phyloP scores from a whole-genome alignment of 148 eudicot species.

The Rhododendron mucronatum region DNA sequence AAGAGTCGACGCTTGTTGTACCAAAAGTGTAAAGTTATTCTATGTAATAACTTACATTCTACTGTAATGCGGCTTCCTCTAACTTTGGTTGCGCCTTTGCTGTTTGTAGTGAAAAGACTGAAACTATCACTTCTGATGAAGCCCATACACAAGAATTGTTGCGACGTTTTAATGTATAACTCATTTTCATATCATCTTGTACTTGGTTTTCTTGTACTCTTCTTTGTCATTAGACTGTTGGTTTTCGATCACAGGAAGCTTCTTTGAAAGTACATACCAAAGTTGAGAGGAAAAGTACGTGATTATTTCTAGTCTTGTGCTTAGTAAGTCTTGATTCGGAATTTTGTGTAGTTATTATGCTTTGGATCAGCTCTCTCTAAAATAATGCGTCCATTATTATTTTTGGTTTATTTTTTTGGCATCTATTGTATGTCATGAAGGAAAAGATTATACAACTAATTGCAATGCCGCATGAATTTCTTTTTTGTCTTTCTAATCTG shows the following conservation, averaged over 20 bases:
- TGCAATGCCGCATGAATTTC: background rate
- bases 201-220: background rate
- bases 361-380: background rate
- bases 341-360: background rate
- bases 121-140: constrained; percentile 42
- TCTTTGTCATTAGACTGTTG: constrained; percentile 3
- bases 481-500: background rate
- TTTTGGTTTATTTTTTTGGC: background rate
- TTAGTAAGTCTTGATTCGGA: background rate
- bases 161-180: constrained; percentile 52
- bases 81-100: background rate
- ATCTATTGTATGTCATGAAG: background rate
- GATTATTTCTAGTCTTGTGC: background rate
- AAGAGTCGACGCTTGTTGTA: constrained; percentile 30
- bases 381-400: background rate
- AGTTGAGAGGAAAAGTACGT: constrained; percentile 58
- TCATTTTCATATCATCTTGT: background rate
- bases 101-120: constrained; percentile 61
- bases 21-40: constrained; percentile 53
- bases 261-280: constrained; percentile 41
- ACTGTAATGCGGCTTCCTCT: background rate
- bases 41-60: background rate
- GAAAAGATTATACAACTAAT: background rate
- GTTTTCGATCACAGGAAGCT: constrained; percentile 48
- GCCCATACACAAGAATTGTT: constrained; percentile 49